Conservation (phyloP, 768 basidiomycete species). For the Rubroboletus satanas region DNA sequence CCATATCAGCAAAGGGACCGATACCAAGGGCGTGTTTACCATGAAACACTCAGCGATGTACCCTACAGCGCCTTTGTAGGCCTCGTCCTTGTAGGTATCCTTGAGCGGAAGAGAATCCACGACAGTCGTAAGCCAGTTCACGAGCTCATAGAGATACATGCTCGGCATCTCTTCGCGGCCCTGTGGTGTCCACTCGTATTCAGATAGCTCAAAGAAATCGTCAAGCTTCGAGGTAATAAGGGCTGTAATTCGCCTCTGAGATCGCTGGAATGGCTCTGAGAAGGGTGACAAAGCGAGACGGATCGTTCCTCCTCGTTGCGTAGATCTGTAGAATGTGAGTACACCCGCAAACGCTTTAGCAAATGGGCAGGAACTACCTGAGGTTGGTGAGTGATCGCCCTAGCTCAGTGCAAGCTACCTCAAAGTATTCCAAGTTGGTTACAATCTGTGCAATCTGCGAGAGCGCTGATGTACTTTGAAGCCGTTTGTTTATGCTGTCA, state of each 20-base stretch:
- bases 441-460: constrained; percentile 92
- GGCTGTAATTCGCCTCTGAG: constrained; percentile 70
- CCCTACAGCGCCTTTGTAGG: constrained; percentile 82
- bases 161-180: constrained; percentile 73
- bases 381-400: constrained; percentile 81
- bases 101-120: constrained; percentile 87
- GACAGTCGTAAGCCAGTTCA: constrained; percentile 95
- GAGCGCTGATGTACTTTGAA: constrained; percentile 71
- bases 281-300: constrained; percentile 67
- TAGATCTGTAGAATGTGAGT: constrained; percentile 50
- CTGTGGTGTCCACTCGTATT: constrained; percentile 89
- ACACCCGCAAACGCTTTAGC: not conserved
- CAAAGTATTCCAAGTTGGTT: constrained; percentile 89
- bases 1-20: constrained; percentile 1
- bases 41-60: constrained; percentile 87
- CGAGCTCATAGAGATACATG: constrained; percentile 91
- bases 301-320: constrained; percentile 80
- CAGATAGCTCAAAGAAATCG: constrained; percentile 91
- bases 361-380: constrained; percentile 44
- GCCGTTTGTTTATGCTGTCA: constrained; percentile 69
- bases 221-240: constrained; percentile 91
- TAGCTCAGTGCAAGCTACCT: constrained; percentile 77
- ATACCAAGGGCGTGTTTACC: constrained; percentile 46
- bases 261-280: constrained; percentile 59
- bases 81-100: constrained; percentile 82